Evolutionary conservation across 2,329 filamentous ascomycete genomes (phyloP).

Genomic region (Paracorniculantispora psalliotae): DNA sequence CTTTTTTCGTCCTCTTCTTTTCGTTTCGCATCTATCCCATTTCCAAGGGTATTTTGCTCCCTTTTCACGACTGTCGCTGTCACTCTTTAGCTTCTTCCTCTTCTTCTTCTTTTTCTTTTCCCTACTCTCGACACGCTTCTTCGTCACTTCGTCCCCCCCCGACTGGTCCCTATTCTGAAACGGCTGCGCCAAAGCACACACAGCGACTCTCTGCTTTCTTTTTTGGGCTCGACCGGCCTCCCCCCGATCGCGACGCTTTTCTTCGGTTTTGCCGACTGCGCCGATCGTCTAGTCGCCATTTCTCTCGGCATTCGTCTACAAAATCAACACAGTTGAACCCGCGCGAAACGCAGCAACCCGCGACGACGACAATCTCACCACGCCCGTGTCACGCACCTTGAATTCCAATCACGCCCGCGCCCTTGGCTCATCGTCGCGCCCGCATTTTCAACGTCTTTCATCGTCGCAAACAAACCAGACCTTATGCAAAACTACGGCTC

Average conservation of each 20-base stretch:
- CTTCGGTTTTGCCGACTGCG: conserved; percentile 9
- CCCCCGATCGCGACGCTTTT: background rate
- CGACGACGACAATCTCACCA: background rate
- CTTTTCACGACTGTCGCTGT: background rate
- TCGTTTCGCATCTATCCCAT: background rate
- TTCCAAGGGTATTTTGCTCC: background rate
- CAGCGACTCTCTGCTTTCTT: background rate
- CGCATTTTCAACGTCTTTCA: background rate
- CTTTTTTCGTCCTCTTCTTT: background rate
- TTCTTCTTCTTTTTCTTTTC: background rate
- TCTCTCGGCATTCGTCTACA: background rate
- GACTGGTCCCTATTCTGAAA: conserved; percentile 12
- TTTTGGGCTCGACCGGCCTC: background rate
- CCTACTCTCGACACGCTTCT: background rate
- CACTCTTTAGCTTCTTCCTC: conserved; percentile 7
- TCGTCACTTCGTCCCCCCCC: background rate
- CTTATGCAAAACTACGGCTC: conserved; percentile 73
- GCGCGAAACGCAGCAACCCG: background rate
- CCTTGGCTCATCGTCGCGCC: background rate
- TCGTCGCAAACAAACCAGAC: background rate
- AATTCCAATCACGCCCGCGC: background rate
- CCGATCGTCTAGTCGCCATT: conserved; percentile 11
- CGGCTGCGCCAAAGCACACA: conserved; percentile 8
- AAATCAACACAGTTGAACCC: too few relatives aligned
- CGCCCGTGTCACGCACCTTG: background rate